A percentile compares a stretch with the other conserved stretches of the same genome.
These are phyloP conservation scores for Rhodotorula sp. DNA, from an alignment of 1,284 basidiomycete species.

Conservation along the genomic window DNA sequence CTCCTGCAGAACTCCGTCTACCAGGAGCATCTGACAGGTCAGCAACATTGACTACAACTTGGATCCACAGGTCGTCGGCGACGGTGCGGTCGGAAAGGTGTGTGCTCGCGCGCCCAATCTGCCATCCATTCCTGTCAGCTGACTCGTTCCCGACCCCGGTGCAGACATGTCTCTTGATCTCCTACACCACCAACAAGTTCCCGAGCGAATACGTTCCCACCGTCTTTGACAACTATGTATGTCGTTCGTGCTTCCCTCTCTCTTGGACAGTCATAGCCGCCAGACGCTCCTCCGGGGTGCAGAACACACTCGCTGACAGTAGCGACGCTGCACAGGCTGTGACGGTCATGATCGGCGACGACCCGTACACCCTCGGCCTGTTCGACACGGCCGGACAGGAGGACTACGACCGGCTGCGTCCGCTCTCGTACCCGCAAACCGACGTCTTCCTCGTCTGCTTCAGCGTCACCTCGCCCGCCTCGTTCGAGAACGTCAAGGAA, in stretches of 20 bases:
- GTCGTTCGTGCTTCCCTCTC: not conserved
- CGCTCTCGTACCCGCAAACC: conserved; percentile 98
- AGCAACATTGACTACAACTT: not conserved
- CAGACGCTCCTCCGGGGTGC: not conserved
- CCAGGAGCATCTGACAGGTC: not conserved
- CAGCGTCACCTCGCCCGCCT: conserved; percentile 96
- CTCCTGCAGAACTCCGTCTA: not conserved
- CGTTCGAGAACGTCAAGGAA: conserved; percentile 99
- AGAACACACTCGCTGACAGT: not conserved
- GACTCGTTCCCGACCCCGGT: not conserved
- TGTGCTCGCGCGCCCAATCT: conserved; percentile 46
- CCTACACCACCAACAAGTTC: conserved; percentile 87
- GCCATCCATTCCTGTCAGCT: not conserved
- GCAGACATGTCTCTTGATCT: conserved; percentile 97
- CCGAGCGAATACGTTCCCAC: conserved; percentile 91
- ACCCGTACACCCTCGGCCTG: conserved; percentile 95
- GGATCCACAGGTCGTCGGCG: conserved; percentile 72
- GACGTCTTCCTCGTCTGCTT: conserved; percentile 99
- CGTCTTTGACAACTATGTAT: conserved; percentile 90
- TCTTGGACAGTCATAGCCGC: not conserved
- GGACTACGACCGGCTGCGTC: conserved; percentile 98
- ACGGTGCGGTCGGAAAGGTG: conserved; percentile 99
- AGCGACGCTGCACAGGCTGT: conserved; percentile 58
- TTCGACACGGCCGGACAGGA: conserved; percentile 99
- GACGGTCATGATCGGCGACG: conserved; percentile 99